phyloP scores from a whole-genome alignment of 371 early-diverging fungal genomes.

The Mucor indicus region DNA sequence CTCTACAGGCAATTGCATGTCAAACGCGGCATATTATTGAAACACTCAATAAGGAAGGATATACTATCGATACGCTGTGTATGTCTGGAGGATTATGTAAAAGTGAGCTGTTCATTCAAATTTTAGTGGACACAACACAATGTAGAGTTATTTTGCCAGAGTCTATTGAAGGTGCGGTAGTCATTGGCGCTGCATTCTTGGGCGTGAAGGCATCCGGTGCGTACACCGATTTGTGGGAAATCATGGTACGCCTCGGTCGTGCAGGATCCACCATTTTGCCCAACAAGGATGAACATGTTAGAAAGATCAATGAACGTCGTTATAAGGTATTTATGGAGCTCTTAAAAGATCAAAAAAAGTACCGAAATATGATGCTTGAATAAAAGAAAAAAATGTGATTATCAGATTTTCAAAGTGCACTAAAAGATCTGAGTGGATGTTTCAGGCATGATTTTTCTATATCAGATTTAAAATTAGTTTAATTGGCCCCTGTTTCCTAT shows the following conservation, averaged over 20 bases:
- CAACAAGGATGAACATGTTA: conserved; percentile 21
- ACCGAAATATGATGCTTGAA: conserved; percentile 49
- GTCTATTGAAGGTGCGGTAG: conserved; percentile 62
- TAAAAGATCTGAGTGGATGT: no score
- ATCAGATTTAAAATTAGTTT: no score
- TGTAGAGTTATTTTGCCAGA: conserved; percentile 56
- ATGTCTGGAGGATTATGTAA: conserved; percentile 71
- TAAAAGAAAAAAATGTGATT: not conserved
- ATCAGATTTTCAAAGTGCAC: conserved; percentile 8
- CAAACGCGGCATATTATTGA: conserved; percentile 66
- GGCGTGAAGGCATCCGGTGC: conserved; percentile 60
- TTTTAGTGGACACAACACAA: conserved; percentile 59
- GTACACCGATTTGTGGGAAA: conserved; percentile 42
- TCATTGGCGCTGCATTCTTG: conserved; percentile 69
- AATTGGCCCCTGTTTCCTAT: no score
- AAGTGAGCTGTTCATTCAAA: conserved; percentile 60
- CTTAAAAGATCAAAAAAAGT: conserved; percentile 57
- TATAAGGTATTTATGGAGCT: conserved; percentile 58
- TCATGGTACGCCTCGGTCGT: conserved; percentile 56
- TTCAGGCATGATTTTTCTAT: no score
- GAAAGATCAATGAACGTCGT: conserved; percentile 48
- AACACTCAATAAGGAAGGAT: conserved; percentile 47
- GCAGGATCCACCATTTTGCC: conserved; percentile 57
- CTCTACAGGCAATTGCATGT: conserved; percentile 61
- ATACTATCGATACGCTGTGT: conserved; percentile 57